Evolutionary conservation across 2,329 filamentous ascomycete species (phyloP).

Genomic region (Penicillium glabrum): DNA sequence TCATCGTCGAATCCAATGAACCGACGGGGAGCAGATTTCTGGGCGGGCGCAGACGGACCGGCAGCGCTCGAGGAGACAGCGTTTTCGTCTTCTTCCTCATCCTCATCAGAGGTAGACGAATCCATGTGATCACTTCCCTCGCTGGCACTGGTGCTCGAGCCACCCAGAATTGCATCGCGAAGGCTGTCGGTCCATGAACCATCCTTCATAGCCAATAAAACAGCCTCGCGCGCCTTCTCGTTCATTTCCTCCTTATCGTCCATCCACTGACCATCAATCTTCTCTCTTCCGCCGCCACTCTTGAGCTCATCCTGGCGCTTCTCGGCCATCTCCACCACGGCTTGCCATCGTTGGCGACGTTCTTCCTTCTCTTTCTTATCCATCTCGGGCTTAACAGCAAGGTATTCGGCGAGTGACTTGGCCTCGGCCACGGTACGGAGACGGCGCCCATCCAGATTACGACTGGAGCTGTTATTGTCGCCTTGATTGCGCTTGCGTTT

Average conservation of each 20-base stretch:
- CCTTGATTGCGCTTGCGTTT: constrained; percentile 80
- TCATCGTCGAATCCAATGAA: constrained; percentile 52
- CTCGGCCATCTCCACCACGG: constrained; percentile 83
- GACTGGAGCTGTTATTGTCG: constrained; percentile 84
- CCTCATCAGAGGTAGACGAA: constrained; percentile 34
- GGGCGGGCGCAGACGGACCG: constrained; percentile 25
- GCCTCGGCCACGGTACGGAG: constrained; percentile 91
- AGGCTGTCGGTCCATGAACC: constrained; percentile 46
- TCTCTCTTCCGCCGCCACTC: constrained; percentile 65
- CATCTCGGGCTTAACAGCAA: constrained; percentile 96
- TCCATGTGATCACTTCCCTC: constrained; percentile 36
- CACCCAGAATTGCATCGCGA: constrained; percentile 35
- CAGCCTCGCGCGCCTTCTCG: constrained; percentile 78
- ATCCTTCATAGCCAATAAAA: constrained; percentile 70
- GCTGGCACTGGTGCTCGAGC: constrained; percentile 41
- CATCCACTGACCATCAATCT: constrained; percentile 86
- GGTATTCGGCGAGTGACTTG: constrained; percentile 90
- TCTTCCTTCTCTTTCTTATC: constrained; percentile 90
- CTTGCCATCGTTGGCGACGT: constrained; percentile 76
- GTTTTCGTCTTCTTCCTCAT: constrained; percentile 38
- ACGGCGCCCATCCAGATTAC: constrained; percentile 88
- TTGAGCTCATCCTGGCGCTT: constrained; percentile 79
- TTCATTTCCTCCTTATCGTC: constrained; percentile 90
- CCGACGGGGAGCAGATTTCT: constrained; percentile 32
- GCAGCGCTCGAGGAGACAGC: constrained; percentile 19